phyloP scores from a whole-genome alignment of 2,329 filamentous ascomycete genomes.

The Claviceps sp. region DNA sequence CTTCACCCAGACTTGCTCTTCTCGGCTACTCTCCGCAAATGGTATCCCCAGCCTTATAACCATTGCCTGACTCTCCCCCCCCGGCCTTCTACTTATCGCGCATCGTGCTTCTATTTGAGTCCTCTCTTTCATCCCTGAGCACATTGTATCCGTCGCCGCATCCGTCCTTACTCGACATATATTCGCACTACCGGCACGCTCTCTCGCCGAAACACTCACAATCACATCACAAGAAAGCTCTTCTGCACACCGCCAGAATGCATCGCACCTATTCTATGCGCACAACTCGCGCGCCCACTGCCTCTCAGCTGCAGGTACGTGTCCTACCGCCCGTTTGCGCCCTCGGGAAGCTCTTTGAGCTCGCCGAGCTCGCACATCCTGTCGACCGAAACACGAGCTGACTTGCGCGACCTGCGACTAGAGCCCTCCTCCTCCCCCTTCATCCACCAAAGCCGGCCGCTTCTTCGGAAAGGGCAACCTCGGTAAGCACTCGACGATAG shows the following conservation, averaged over 20 bases:
- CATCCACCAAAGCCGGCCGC: slow-evolving; percentile 79
- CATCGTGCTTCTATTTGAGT: background rate
- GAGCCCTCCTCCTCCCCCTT: slow-evolving; percentile 86
- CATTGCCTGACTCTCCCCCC: slow-evolving; percentile 3
- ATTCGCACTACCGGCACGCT: background rate
- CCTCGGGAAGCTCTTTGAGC: background rate
- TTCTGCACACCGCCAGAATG: slow-evolving; percentile 41
- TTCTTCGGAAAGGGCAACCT: slow-evolving; percentile 79
- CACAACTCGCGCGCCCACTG: slow-evolving; percentile 89
- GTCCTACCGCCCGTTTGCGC: background rate
- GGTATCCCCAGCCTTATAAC: slow-evolving; percentile 7
- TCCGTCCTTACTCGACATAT: background rate
- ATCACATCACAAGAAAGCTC: slow-evolving; percentile 7
- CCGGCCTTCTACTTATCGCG: background rate
- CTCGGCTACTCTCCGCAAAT: slow-evolving; percentile 1
- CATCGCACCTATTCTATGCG: slow-evolving; percentile 99
- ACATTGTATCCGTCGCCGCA: background rate
- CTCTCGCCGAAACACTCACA: background rate
- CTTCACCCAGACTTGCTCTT: too few species aligned
- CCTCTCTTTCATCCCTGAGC: background rate
- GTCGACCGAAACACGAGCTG: background rate
- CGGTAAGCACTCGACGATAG: slow-evolving; percentile 44
- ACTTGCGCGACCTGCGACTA: slow-evolving; percentile 25
- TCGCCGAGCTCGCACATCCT: background rate
- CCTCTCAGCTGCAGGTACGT: slow-evolving; percentile 55